Percentiles rank a stretch among this genome's conserved stretches.
Evolutionary conservation across 108 stramenopile genomes (phyloP).

Genomic region (Nitzschia sp.): DNA sequence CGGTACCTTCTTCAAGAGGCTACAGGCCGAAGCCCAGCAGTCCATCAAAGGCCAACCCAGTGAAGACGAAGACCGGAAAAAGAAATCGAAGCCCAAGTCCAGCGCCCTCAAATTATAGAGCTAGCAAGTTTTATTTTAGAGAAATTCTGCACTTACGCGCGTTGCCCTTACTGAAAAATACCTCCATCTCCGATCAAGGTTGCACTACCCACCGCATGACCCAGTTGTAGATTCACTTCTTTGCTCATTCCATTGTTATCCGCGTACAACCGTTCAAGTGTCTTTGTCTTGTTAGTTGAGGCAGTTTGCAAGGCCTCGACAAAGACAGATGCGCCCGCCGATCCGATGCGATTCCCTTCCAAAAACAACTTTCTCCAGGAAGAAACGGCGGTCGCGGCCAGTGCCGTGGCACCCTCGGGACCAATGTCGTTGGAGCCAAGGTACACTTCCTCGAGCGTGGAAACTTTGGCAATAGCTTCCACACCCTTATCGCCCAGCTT

Average conservation of each 20-base stretch:
- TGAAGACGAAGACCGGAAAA: neutral
- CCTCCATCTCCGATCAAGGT: constrained; percentile 27
- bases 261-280: constrained; percentile 24
- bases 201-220: constrained; percentile 24
- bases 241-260: constrained; percentile 48
- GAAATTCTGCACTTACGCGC: too few species aligned
- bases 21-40: constrained; percentile 83
- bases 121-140: neutral
- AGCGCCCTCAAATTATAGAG: constrained; percentile 39
- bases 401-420: constrained; percentile 24
- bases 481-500: constrained; percentile 17
- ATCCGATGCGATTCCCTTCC: constrained; percentile 43
- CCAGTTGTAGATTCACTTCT: constrained; percentile 22
- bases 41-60: constrained; percentile 38
- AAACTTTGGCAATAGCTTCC: constrained; percentile 5
- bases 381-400: constrained; percentile 22
- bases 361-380: constrained; percentile 31
- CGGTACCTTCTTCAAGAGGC: constrained; percentile 86
- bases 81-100: constrained; percentile 38
- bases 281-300: neutral
- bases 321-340: constrained; percentile 37
- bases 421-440: constrained; percentile 35
- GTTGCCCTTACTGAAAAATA: constrained; percentile 9
- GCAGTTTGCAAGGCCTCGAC: constrained; percentile 5
- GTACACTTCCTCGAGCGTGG: constrained; percentile 20